phyloP scores from a whole-genome alignment of 2,329 filamentous ascomycete species.

The Apiospora marii region DNA sequence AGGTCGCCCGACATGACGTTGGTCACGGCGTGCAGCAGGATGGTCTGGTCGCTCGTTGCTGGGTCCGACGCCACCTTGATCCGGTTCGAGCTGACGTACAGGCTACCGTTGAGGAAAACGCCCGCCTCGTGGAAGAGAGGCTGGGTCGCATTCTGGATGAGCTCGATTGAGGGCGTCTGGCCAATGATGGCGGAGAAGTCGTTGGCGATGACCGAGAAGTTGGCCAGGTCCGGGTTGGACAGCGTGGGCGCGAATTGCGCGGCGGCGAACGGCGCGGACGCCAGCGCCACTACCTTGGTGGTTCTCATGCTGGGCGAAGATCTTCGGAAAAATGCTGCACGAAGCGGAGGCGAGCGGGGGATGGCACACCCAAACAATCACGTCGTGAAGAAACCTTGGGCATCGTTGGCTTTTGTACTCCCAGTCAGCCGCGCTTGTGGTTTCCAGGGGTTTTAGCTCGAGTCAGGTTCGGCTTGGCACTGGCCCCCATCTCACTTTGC shows the following conservation, averaged over 20 bases:
- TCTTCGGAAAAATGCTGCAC: not conserved
- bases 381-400: not conserved
- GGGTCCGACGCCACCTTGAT: conserved; percentile 28
- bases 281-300: not conserved
- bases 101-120: conserved; percentile 26
- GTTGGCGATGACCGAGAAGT: conserved; percentile 25
- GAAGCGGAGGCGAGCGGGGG: not conserved
- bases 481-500: not conserved
- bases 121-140: conserved; percentile 30
- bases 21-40: conserved; percentile 26
- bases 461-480: not conserved
- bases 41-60: conserved; percentile 28
- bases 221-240: conserved; percentile 29
- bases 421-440: not conserved
- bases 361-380: not conserved
- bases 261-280: not conserved
- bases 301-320: not conserved
- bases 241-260: not conserved
- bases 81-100: conserved; percentile 30
- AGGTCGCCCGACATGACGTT: conserved; percentile 25
- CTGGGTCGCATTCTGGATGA: conserved; percentile 29
- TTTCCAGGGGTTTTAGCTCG: not conserved
- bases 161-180: conserved; percentile 27
- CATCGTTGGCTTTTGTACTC: not conserved
- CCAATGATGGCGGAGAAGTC: conserved; percentile 28